Evolutionary conservation across 2,329 filamentous ascomycete genomes (phyloP), one percentile per base, ranked within the genome.

Genomic region (Venturia aucupariae): DNA sequence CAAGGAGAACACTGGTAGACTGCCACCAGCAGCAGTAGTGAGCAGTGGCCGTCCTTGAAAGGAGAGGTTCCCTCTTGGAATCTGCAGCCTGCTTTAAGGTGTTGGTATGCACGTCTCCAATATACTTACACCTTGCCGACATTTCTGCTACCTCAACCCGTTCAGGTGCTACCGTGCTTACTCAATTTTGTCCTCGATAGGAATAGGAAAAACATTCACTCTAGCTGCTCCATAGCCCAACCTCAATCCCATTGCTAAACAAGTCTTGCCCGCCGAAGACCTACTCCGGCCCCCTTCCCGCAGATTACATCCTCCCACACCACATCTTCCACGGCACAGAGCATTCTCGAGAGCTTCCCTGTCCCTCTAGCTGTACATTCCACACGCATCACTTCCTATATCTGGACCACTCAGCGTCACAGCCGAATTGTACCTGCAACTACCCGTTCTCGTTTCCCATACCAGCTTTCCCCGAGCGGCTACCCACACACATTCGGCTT

Each of bases 361-460:
- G 10, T 10, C 22, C 27, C 46, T 51, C 22, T 17, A 3, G 27
- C 51, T 22, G 51, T 57, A 35, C 51, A 57, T 57, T 35, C 4
- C 51, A 57, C 30, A 32, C 30, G 51, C 51, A 55, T 55, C 51
- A 55, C 51, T n/a, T 22, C 51, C 51, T 57, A 35, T 57, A 57
- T 57, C 51, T 57, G 51, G 51, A 32, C 30, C 27, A 19, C 27
- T 57, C 62, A 39, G 35, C 48, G 62, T 64, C 62, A 59, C 62
- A 64, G 62, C 62, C 48, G 62, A 64, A 44, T 42, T 22, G n/a
- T 42, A 22, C 51, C 55, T 61, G 63, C 63, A 65, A 27, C 59
- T 42, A 51, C 41, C 63, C 63, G 63, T 60, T 54, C 51, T 65
- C 59, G 42, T 62, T 57, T 62, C 57, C 48, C 19, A 32, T 64